Evolutionary conservation across 495 filamentous ascomycete genomes (phyloP), one percentile per base, ranked within the genome.

Genomic region (Penicillium pancosmium): DNA sequence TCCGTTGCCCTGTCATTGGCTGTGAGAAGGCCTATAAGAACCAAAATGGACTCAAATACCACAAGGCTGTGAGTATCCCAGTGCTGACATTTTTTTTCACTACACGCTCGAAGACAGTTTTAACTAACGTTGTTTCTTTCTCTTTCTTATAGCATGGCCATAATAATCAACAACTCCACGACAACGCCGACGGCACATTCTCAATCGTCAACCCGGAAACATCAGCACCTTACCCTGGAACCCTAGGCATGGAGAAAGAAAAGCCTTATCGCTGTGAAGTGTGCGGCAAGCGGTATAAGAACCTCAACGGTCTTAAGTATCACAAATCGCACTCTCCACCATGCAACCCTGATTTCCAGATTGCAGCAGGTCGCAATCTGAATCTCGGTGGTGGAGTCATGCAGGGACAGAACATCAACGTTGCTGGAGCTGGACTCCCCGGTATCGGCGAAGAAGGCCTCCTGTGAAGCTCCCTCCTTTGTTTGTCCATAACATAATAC

Each of bases 1-100:
- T 96, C 82, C 89, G 90, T 67, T 99, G 94, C 71, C 94, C 95
- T 9, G 94, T 99, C 44, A 96, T 98, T 66, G 94, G 94, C 16
- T 99, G 94, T 68, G 94, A 99, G 72, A 99, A 99, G 80, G 94
- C 94, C 13, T 99, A 99, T 74, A 99, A 99, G 82, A 99, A 99
- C 72, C 94, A 98, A 67, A 99, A 99, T 66, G 94, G 94, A 34
- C 80, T 99, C 34, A 98, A 98, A 82, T 95, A 90, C 56, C 84
- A 86, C 68, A 86, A 86, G 76, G 74, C 82, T 70, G 87, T 90
- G 80, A 74, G 86, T 80, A 7, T 49, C 33, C 53, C 34, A 43
- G 41, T 50, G 41, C 16, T 35, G 36, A 38, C 11, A 6, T 15
- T 38, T n/a, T 2, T 4, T 16, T 51, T 33, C 33, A 9, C 27